Percentiles rank a stretch among this genome's conserved stretches.
phyloP scores from a whole-genome alignment of 176 grass and related monocot species.

The Chloris gayana region DNA sequence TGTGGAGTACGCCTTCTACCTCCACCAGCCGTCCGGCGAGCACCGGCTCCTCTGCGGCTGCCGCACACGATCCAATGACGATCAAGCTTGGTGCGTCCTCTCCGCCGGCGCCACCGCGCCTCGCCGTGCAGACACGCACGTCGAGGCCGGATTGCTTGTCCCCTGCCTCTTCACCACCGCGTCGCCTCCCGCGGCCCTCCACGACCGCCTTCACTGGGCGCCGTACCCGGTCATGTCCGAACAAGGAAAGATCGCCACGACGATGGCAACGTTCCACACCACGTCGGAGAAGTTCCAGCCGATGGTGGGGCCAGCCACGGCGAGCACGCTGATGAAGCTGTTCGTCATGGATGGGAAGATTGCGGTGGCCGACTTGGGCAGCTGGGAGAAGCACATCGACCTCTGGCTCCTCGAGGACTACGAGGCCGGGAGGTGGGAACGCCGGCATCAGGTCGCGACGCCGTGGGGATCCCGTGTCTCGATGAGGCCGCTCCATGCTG shows the following conservation, averaged over 20 bases:
- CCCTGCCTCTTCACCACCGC: too few species aligned
- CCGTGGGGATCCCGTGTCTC: too few species aligned
- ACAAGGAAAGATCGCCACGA: too few species aligned
- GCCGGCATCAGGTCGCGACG: background rate
- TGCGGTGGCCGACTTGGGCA: too few species aligned
- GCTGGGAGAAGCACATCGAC: too few species aligned
- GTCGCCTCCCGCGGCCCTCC: background rate
- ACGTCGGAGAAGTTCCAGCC: background rate
- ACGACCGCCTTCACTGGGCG: background rate
- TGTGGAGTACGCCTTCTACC: slow-evolving; percentile 11
- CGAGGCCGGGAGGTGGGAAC: too few species aligned
- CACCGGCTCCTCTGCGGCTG: background rate
- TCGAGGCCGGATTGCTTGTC: background rate
- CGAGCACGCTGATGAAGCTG: background rate
- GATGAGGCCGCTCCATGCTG: too few species aligned
- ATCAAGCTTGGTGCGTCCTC: background rate
- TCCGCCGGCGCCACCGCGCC: background rate
- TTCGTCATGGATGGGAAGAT: background rate
- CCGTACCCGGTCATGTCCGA: background rate
- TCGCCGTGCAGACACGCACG: background rate
- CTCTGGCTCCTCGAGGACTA: too few species aligned
- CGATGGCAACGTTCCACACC: background rate
- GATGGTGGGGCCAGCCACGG: background rate
- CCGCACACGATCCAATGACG: too few species aligned
- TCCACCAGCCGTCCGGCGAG: background rate